Percentiles rank a stretch among this genome's conserved stretches.
phyloP scores from a whole-genome alignment of 495 filamentous ascomycete genomes.

The Neurospora tetraspora region DNA sequence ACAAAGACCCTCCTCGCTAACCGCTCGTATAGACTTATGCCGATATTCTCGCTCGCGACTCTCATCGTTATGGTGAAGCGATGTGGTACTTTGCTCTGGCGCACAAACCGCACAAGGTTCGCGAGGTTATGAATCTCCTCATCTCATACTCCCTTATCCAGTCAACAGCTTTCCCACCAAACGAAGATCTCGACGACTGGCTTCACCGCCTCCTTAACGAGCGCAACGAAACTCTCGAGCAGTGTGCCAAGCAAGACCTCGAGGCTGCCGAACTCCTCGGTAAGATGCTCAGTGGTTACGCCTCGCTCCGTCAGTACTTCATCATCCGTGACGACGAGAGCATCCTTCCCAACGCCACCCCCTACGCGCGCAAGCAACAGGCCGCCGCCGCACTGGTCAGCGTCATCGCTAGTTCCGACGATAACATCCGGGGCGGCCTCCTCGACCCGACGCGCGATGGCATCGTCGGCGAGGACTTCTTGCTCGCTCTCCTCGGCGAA shows the following conservation, averaged over 20 bases:
- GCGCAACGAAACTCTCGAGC: conserved; percentile 53
- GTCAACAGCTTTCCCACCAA: conserved; percentile 65
- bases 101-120: conserved; percentile 61
- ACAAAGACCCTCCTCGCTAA: conserved; percentile 16
- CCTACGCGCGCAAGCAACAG: conserved; percentile 45
- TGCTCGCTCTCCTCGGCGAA: conserved; percentile 78
- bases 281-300: conserved; percentile 80
- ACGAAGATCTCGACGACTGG: conserved; percentile 54
- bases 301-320: conserved; percentile 78
- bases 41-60: conserved; percentile 52
- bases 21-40: conserved; percentile 56
- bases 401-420: conserved; percentile 70
- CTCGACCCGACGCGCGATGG: conserved; percentile 69
- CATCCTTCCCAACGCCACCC: conserved; percentile 27
- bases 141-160: conserved; percentile 78
- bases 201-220: conserved; percentile 55
- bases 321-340: conserved; percentile 56
- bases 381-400: conserved; percentile 65
- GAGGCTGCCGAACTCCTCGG: conserved; percentile 73
- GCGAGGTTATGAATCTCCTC: conserved; percentile 72
- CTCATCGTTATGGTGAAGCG: conserved; percentile 67
- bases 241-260: conserved; percentile 54
- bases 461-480: conserved; percentile 74
- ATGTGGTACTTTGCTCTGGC: conserved; percentile 81
- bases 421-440: conserved; percentile 80